phyloP scores from a whole-genome alignment of 441 rosid species.

The Populus trichocarpa region DNA sequence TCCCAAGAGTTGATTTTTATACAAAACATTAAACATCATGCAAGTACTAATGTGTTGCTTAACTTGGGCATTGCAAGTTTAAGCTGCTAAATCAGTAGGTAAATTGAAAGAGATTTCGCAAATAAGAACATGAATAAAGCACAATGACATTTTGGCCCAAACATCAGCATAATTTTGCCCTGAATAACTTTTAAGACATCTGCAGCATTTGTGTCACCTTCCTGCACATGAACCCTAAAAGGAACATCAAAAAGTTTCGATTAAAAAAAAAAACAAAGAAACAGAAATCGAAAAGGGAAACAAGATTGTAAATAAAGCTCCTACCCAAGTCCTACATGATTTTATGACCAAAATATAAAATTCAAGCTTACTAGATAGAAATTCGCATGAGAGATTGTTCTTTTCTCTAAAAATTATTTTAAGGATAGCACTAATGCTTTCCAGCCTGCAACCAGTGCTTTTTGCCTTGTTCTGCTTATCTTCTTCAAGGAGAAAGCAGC shows the following conservation, averaged over 20 bases:
- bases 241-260: conserved; percentile 17
- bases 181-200: conserved; percentile 61
- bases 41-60: not conserved
- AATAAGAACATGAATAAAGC: not conserved
- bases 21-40: not conserved
- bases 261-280: not conserved
- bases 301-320: not conserved
- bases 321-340: conserved; percentile 4
- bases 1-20: not conserved
- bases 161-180: conserved; percentile 1
- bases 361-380: conserved; percentile 71
- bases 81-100: not conserved
- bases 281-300: not conserved
- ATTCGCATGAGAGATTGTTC: conserved; percentile 52
- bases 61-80: not conserved
- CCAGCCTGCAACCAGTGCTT: conserved; percentile 64
- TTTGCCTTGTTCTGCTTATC: conserved; percentile 57
- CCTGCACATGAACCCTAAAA: conserved; percentile 85
- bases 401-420: conserved; percentile 68
- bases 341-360: conserved; percentile 6
- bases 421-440: conserved; percentile 66
- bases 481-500: conserved; percentile 77
- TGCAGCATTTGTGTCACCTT: conserved; percentile 48
- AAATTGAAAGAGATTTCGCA: not conserved
- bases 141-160: not conserved